Base-by-base conservation (phyloP, 1,284 basidiomycete genomes). In the Cryptococcus wingfieldii region DNA sequence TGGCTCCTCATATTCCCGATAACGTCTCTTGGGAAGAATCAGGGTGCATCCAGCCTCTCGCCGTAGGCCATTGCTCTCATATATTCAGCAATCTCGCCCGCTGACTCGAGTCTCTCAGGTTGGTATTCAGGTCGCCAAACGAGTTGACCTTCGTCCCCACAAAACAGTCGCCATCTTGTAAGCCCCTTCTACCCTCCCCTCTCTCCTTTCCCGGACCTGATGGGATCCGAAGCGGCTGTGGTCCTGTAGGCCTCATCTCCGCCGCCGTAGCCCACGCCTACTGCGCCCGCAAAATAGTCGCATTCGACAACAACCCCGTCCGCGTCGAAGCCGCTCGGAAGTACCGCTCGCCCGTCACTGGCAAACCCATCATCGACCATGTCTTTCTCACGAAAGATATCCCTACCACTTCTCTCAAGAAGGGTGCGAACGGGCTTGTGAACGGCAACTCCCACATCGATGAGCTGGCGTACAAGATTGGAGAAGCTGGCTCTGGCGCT, bases 311-410 rank as follows among this genome's bases (percentile, higher is more conserved):
- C 62, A 84, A 89, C 55, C 81, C 84, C 23, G 77, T 79, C 50
- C 88, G 94, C 49, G 86, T 98, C 47, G 84, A 88, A 47, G 97
- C 97, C 69, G 93, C 95, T 25, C 85, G 86, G 70, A 71, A 76
- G 38, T 96, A 94, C 76, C 63, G 65, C 37, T 68, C 67, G 1
- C 72, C 72, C 4, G 41, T 69, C 16, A 70, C 66, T 25, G 71
- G 71, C 27, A 64, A 63, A 55, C 68, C 69, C 1, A 71, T 75
- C 51, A 61, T 70, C 46, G 71, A 75, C 58, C 63, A 70, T 46
- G 74, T 73, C 39, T 73, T 73, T 60, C 59, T 69, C 16, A 65
- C 63, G 34, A 54, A 54, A 25, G 54, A 51, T 16, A 50, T 74
- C 0, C 67, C 70, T 1, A 57, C 59, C 4, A 55, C 39, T 13